A percentile compares a stretch with the other conserved stretches of the same genome.
phyloP scores from a whole-genome alignment of 768 basidiomycete genomes.

The Rubroboletus satanas region DNA sequence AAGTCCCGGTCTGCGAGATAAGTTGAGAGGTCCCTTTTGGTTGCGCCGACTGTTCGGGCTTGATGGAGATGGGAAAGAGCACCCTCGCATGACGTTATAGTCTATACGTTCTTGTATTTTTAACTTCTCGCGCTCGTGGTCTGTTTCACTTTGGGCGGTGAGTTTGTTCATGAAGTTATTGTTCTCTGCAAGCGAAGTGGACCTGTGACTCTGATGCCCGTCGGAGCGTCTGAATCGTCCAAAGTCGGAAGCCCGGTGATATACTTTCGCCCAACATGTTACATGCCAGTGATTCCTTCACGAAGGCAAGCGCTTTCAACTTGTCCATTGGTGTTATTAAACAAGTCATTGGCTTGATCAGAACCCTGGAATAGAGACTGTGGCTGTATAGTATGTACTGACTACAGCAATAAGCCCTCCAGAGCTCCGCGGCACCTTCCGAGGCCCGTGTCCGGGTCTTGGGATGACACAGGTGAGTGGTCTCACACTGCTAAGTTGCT shows the following conservation, averaged over 20 bases:
- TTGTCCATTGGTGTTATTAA: neutral
- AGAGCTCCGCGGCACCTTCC: neutral
- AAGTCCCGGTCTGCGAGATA: neutral
- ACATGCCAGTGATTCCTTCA: neutral
- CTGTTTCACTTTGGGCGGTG: neutral
- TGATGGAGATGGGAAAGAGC: neutral
- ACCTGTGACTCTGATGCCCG: neutral
- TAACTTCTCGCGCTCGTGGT: neutral
- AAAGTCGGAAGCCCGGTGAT: neutral
- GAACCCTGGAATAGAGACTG: neutral
- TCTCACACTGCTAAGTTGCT: neutral
- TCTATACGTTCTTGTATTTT: neutral
- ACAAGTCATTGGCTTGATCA: neutral
- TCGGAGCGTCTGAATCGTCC: neutral
- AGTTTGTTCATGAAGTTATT: neutral
- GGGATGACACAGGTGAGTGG: slow-evolving; percentile 8
- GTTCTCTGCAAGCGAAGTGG: neutral
- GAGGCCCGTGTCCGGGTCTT: neutral
- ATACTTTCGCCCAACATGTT: too few species aligned
- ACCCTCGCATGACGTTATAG: neutral
- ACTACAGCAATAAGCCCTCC: neutral
- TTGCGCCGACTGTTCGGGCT: neutral
- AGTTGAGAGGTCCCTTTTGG: neutral
- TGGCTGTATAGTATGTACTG: neutral
- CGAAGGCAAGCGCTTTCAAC: neutral